Percentiles rank a stretch among this genome's conserved stretches.
These are phyloP conservation scores for Candida peoriensis DNA, from an alignment of 805 yeast species.

Conservation along the genomic window DNA sequence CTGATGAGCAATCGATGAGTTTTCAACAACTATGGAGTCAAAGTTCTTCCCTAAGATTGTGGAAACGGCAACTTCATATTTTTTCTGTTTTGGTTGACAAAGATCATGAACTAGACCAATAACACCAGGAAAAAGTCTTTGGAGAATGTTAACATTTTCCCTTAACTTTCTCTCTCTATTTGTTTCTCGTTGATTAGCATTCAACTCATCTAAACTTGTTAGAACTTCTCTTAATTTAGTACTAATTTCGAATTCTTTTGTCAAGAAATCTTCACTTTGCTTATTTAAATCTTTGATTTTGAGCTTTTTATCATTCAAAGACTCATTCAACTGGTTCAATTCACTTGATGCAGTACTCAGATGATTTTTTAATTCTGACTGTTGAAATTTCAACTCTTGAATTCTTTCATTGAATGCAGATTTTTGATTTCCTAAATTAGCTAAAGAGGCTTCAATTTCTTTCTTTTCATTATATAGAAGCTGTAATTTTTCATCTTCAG, in stretches of 20 bases:
- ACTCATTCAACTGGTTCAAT: constrained; percentile 28
- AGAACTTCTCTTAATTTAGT: constrained; percentile 57
- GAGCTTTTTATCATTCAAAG: constrained; percentile 33
- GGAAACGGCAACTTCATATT: constrained; percentile 68
- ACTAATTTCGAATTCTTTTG: constrained; percentile 57
- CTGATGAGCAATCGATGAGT: constrained; percentile 58
- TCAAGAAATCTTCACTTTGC: constrained; percentile 32
- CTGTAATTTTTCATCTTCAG: constrained; percentile 46
- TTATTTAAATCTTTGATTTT: constrained; percentile 37
- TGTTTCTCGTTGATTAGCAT: constrained; percentile 73
- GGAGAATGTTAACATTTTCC: constrained; percentile 67
- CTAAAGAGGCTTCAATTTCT: constrained; percentile 34
- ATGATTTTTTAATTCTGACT: constrained; percentile 25
- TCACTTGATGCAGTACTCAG: constrained; percentile 17
- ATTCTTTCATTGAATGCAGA: constrained; percentile 32
- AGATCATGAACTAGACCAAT: constrained; percentile 76
- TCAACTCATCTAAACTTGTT: constrained; percentile 60
- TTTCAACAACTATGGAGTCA: constrained; percentile 83
- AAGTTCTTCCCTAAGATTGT: constrained; percentile 73
- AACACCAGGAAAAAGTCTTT: constrained; percentile 79
- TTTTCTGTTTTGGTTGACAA: constrained; percentile 69
- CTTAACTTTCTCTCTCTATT: constrained; percentile 62
- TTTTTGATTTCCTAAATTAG: constrained; percentile 30
- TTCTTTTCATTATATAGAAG: constrained; percentile 39
- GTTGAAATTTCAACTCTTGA: constrained; percentile 29